Conservation (phyloP, 2,329 filamentous ascomycete genomes). For the Ilyonectria destructans region DNA sequence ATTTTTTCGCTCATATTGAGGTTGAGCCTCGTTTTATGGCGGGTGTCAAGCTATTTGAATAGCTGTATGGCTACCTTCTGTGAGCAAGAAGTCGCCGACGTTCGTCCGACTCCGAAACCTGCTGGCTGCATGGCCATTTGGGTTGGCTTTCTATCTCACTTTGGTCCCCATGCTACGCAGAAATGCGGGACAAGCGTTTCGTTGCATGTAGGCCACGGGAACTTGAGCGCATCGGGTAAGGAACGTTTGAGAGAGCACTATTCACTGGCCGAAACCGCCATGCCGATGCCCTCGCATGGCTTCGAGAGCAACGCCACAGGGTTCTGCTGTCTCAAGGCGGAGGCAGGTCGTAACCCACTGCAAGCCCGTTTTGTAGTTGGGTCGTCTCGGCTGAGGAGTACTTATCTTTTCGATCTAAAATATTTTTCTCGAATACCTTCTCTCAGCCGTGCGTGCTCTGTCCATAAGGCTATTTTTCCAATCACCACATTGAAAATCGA, state of each 20-base stretch:
- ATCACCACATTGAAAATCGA: not conserved
- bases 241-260: not conserved
- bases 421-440: not conserved
- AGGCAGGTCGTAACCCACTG: not conserved
- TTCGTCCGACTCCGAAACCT: constrained; percentile 14
- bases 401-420: not conserved
- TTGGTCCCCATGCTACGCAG: not conserved
- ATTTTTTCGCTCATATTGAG: not conserved
- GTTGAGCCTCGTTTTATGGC: not conserved
- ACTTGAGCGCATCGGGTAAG: not conserved
- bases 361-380: not conserved
- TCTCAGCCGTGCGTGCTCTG: no score
- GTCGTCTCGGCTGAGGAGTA: not conserved
- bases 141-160: not conserved
- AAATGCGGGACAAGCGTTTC: not conserved
- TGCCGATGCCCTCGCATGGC: no score
- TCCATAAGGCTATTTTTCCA: not conserved
- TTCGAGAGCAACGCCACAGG: no score
- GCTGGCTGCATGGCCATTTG: not conserved
- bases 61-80: not conserved
- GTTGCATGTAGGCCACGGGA: not conserved
- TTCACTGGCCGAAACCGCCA: not conserved
- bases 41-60: not conserved
- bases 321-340: not conserved
- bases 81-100: constrained; percentile 21